Evolutionary conservation across 331 rosid genomes (phyloP).

Genomic region (Malus hybrid): DNA sequence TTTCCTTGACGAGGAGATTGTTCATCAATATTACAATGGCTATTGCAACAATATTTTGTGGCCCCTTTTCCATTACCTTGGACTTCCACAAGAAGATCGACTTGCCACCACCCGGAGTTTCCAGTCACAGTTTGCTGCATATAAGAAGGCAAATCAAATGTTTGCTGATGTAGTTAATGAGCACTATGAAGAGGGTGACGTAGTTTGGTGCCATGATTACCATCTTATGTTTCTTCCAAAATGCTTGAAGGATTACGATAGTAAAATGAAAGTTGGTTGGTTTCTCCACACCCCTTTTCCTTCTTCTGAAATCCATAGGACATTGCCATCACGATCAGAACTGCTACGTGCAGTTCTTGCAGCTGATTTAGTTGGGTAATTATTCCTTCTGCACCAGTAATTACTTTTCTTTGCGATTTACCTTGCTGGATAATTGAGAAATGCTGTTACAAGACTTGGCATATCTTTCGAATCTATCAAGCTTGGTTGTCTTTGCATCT

Average conservation of each 20-base stretch:
- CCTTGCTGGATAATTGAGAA: background rate
- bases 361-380: conserved; percentile 91
- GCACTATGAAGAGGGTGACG: conserved; percentile 85
- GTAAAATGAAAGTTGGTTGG: conserved; percentile 87
- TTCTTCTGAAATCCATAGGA: conserved; percentile 87
- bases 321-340: conserved; percentile 84
- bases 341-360: conserved; percentile 86
- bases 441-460: background rate
- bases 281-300: conserved; percentile 95
- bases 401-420: background rate
- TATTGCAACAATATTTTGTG: conserved; percentile 89
- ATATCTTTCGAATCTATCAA: background rate
- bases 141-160: conserved; percentile 87
- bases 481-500: background rate
- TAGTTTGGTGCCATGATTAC: conserved; percentile 94
- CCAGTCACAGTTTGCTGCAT: conserved; percentile 86
- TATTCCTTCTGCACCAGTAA: background rate
- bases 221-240: conserved; percentile 94
- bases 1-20: conserved; percentile 89
- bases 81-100: conserved; percentile 95
- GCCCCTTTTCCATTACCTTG: conserved; percentile 94
- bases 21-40: conserved; percentile 89
- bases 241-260: conserved; percentile 66
- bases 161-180: conserved; percentile 75
- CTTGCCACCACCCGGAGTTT: conserved; percentile 94